A percentile compares a stretch with the other conserved stretches of the same genome.
Evolutionary conservation across 2,329 filamentous ascomycete genomes (phyloP).

Genomic region (Drechslerella coelobrocha): DNA sequence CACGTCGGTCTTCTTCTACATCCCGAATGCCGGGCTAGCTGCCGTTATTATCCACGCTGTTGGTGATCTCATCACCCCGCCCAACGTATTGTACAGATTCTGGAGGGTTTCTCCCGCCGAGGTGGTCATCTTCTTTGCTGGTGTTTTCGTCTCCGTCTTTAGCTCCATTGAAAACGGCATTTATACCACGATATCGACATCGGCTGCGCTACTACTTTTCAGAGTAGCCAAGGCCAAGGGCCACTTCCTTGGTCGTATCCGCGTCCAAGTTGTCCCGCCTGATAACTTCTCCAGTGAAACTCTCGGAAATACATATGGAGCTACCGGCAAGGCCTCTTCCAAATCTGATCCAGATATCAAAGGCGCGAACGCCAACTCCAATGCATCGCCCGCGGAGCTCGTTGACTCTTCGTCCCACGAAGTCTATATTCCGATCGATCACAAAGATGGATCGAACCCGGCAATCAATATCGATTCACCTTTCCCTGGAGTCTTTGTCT

Average conservation of each 20-base stretch:
- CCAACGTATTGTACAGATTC: constrained; percentile 91
- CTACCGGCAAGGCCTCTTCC: constrained; percentile 20
- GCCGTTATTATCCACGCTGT: constrained; percentile 97
- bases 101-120: constrained; percentile 92
- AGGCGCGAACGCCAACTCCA: constrained; percentile 54
- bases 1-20: constrained; percentile 90
- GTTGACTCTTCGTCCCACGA: constrained; percentile 67
- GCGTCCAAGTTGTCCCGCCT: constrained; percentile 79
- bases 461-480: constrained; percentile 78
- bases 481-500: constrained; percentile 93
- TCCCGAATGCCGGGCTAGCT: constrained; percentile 78
- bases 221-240: constrained; percentile 83
- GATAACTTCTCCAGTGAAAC: constrained; percentile 72
- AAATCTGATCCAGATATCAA: constrained; percentile 53
- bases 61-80: constrained; percentile 86
- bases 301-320: constrained; percentile 19
- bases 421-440: constrained; percentile 84
- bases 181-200: constrained; percentile 81
- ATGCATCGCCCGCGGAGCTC: constrained; percentile 58
- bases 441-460: constrained; percentile 90
- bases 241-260: constrained; percentile 80
- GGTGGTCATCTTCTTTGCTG: constrained; percentile 88
- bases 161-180: constrained; percentile 88
- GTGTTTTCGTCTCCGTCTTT: constrained; percentile 89
- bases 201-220: constrained; percentile 79